Evolutionary conservation across 495 filamentous ascomycete species (phyloP).

Genomic region (Aspergillus egyptiacus): DNA sequence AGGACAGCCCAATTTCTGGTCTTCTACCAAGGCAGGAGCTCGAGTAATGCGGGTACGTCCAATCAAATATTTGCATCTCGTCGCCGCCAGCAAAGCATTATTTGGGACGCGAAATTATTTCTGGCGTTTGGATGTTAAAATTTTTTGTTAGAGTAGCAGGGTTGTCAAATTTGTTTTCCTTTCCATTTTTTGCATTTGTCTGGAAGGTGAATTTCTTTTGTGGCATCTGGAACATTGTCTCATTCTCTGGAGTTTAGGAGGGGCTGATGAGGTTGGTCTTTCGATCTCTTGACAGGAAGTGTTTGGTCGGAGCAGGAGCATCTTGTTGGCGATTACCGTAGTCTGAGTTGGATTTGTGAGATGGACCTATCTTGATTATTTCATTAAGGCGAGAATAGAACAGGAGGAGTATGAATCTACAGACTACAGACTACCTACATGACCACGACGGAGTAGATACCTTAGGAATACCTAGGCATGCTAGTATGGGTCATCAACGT

Average conservation of each 20-base stretch:
- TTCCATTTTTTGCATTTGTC: background rate
- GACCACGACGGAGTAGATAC: too few relatives aligned
- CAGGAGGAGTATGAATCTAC: too few relatives aligned
- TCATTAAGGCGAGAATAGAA: too few relatives aligned
- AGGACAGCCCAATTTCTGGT: background rate
- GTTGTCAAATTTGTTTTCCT: background rate
- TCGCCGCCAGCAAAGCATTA: too few relatives aligned
- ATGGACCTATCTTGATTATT: too few relatives aligned
- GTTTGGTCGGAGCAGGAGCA: background rate
- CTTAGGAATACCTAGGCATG: too few relatives aligned
- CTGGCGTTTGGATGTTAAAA: background rate
- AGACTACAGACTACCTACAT: too few relatives aligned
- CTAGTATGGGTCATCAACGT: too few relatives aligned
- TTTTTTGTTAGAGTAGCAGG: constrained; percentile 1
- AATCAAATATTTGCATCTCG: too few relatives aligned
- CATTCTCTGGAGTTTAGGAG: background rate
- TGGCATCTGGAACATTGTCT: background rate
- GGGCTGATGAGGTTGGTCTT: background rate
- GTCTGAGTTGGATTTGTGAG: background rate
- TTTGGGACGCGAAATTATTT: constrained; percentile 10
- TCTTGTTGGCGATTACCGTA: background rate
- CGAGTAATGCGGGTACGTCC: constrained; percentile 2
- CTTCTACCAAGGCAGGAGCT: constrained; percentile 9
- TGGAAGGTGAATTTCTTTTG: background rate
- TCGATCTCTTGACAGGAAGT: background rate